A percentile compares a stretch with the other conserved stretches of the same genome.
These are phyloP conservation scores for Trametes maxima DNA, from an alignment of 768 basidiomycete species.

Conservation along the genomic window DNA sequence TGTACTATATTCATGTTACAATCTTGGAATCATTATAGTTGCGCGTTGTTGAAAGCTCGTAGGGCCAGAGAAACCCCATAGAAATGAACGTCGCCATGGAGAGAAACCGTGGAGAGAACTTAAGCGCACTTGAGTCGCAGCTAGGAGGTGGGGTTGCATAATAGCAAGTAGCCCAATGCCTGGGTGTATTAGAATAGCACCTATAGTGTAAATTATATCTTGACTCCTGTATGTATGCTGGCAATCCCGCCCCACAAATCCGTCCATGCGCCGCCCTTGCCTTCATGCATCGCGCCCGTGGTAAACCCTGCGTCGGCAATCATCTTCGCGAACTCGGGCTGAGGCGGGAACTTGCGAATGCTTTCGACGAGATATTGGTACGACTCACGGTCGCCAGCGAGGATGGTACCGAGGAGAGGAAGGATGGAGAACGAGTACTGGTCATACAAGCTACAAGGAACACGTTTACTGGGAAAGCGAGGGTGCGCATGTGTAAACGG, in stretches of 20 bases:
- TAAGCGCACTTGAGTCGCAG: neutral
- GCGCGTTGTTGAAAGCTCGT: neutral
- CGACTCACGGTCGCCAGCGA: conserved; percentile 92
- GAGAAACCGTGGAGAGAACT: too few species aligned
- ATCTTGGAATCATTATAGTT: conserved; percentile 20
- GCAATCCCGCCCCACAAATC: conserved; percentile 90
- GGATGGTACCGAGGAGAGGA: conserved; percentile 91
- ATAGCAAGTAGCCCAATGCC: neutral
- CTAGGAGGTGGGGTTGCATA: neutral
- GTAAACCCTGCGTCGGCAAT: conserved; percentile 83
- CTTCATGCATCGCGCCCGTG: conserved; percentile 58
- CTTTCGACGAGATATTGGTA: conserved; percentile 99
- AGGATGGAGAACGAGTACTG: conserved; percentile 96
- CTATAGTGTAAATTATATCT: conserved; percentile 47
- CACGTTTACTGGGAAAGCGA: neutral
- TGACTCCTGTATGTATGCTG: conserved; percentile 82
- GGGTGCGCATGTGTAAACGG: neutral
- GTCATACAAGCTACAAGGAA: conserved; percentile 72
- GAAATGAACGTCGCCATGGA: too few species aligned
- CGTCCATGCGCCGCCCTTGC: conserved; percentile 82
- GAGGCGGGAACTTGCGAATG: conserved; percentile 90
- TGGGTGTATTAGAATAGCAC: neutral
- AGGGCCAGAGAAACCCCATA: too few species aligned
- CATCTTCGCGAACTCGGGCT: conserved; percentile 87
- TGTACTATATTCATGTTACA: conserved; percentile 22